Percentiles rank a stretch among this genome's conserved stretches.
These are phyloP conservation scores for Entoloma clypeatum DNA, from an alignment of 1,284 basidiomycete genomes.

Conservation along the genomic window DNA sequence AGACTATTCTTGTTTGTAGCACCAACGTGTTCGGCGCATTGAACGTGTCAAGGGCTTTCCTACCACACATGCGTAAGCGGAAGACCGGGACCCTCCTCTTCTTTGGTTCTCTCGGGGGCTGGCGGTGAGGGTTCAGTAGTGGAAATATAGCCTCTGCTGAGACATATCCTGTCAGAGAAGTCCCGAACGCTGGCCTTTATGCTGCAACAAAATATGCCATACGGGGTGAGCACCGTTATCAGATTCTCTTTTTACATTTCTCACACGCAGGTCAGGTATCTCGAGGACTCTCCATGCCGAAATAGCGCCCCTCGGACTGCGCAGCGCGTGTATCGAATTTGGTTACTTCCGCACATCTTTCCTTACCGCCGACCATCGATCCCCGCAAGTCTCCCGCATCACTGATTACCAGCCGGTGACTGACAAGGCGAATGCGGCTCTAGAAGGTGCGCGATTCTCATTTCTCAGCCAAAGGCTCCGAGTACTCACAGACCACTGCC, in stretches of 20 bases:
- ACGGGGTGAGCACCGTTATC: conserved; percentile 25
- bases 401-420: conserved; percentile 35
- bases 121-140: conserved; percentile 21
- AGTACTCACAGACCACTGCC: neutral
- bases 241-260: neutral
- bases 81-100: conserved; percentile 33
- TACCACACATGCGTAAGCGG: conserved; percentile 35
- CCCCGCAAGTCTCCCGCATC: conserved; percentile 31
- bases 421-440: conserved; percentile 23
- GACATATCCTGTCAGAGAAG: conserved; percentile 12
- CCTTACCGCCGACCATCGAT: conserved; percentile 30
- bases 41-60: conserved; percentile 35
- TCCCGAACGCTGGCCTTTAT: conserved; percentile 33
- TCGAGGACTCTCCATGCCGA: conserved; percentile 37
- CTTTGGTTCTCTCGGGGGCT: conserved; percentile 32
- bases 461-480: too few relatives aligned
- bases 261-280: conserved; percentile 23
- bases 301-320: conserved; percentile 39
- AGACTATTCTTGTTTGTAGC: conserved; percentile 13
- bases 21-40: conserved; percentile 35
- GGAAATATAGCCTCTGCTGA: neutral
- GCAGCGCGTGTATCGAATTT: conserved; percentile 40
- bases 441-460: conserved; percentile 24
- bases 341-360: conserved; percentile 43
- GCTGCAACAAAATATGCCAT: conserved; percentile 34